phyloP scores from a whole-genome alignment of 495 filamentous ascomycete species.

The Tetracladium marchalianum region DNA sequence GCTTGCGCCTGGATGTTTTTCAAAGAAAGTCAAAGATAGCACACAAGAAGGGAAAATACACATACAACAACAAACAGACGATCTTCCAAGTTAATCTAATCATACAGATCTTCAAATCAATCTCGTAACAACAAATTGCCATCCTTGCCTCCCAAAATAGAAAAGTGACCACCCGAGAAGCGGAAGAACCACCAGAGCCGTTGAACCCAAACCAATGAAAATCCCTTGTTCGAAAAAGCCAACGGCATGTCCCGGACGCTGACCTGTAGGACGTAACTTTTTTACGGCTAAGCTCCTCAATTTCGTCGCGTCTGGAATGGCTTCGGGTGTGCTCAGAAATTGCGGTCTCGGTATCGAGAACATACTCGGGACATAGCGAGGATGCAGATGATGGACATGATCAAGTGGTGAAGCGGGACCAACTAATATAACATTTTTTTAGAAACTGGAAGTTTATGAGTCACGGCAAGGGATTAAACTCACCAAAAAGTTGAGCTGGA shows the following conservation, averaged over 20 bases:
- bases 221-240: conserved; percentile 17
- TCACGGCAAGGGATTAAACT: no score
- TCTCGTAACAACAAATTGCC: no score
- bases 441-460: no score
- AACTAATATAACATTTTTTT: no score
- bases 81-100: no score
- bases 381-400: conserved; percentile 2
- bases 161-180: background rate
- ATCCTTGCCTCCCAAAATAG: no score
- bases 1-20: no score
- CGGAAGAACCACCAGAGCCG: conserved; percentile 3
- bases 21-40: no score
- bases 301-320: background rate
- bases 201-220: conserved; percentile 5
- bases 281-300: background rate
- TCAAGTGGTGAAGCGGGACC: conserved; percentile 2
- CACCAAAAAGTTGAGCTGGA: conserved; percentile 6
- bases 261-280: background rate
- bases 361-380: conserved; percentile 8
- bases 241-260: conserved; percentile 4
- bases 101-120: no score
- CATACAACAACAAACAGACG: no score
- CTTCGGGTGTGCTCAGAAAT: background rate
- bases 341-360: conserved; percentile 3
- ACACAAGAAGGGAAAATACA: no score